Evolutionary conservation across 345 rosid genomes (phyloP).

Genomic region (Anastatica hierochuntica): DNA sequence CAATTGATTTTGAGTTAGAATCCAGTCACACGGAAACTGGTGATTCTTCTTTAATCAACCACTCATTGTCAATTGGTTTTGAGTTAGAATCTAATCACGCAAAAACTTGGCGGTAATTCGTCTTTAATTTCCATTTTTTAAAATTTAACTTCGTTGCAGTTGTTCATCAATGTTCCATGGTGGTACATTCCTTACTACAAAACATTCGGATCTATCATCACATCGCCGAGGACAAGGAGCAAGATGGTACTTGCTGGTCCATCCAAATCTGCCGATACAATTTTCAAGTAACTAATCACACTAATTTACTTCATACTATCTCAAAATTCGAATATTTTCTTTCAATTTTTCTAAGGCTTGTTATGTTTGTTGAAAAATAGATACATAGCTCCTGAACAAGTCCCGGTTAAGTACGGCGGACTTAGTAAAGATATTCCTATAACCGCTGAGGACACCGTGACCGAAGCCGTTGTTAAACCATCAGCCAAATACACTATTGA

Average conservation of each 20-base stretch:
- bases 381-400: constrained; percentile 27
- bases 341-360: no score
- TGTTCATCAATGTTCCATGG: constrained; percentile 97
- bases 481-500: constrained; percentile 23
- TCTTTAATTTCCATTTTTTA: no score
- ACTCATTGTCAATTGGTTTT: no score
- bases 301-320: no score
- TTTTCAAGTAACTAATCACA: constrained; percentile 54
- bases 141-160: constrained; percentile 25
- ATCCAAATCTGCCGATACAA: constrained; percentile 60
- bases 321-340: no score
- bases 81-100: no score
- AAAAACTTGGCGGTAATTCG: no score
- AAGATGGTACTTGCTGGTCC: constrained; percentile 83
- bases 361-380: no score
- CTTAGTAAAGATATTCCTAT: constrained; percentile 25
- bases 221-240: constrained; percentile 88
- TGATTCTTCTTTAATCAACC: no score
- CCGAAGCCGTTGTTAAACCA: constrained; percentile 24
- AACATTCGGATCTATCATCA: constrained; percentile 64
- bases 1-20: no score
- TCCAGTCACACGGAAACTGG: no score
- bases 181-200: constrained; percentile 82
- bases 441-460: constrained; percentile 17
- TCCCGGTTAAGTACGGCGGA: constrained; percentile 32